These are phyloP conservation scores for Platanus orientalis DNA, from an alignment of 164 flowering plant species.

Conservation along the genomic window DNA sequence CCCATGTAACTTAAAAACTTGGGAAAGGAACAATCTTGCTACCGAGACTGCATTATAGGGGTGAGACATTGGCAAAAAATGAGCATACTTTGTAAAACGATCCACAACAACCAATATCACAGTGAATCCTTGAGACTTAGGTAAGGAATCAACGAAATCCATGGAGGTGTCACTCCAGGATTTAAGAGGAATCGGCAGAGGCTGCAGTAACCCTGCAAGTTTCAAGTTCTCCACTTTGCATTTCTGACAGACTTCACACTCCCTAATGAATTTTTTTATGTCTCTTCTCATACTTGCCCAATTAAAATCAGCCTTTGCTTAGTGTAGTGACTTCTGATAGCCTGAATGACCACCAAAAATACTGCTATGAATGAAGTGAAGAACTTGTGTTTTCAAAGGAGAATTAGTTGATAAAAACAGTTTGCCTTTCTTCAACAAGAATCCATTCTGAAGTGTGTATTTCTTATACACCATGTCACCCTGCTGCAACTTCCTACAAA, in stretches of 20 bases:
- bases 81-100: neutral
- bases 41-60: neutral
- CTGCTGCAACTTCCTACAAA: neutral
- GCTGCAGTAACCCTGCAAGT: constrained; percentile 4
- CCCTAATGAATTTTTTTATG: neutral
- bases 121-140: neutral
- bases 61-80: neutral
- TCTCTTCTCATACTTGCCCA: no score
- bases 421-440: no score
- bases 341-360: neutral
- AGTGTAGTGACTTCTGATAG: neutral
- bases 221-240: neutral
- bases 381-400: no score
- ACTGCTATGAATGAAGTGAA: no score
- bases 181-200: constrained; percentile 2
- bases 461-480: neutral
- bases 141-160: constrained; percentile 9
- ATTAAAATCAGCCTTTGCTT: neutral
- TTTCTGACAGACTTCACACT: neutral
- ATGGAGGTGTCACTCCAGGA: constrained; percentile 6
- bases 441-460: no score
- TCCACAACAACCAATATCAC: constrained; percentile 1
- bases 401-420: no score
- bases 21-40: neutral
- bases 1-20: neutral